phyloP scores from a whole-genome alignment of 2,329 filamentous ascomycete genomes.

The Xylaria sp. region DNA sequence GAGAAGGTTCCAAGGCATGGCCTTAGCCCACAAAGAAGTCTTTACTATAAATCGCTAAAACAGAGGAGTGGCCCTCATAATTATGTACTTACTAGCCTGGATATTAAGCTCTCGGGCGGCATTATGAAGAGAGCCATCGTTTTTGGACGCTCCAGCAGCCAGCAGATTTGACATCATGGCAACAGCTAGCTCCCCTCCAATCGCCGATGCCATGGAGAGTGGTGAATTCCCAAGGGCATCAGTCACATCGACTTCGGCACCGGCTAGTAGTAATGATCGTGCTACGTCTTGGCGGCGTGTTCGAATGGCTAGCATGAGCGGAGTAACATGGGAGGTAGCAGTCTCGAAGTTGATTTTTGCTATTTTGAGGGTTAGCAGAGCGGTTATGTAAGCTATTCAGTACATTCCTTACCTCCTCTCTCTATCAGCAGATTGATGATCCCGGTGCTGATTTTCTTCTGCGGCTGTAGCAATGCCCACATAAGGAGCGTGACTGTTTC shows the following conservation, averaged over 20 bases:
- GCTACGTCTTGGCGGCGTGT: conserved; percentile 67
- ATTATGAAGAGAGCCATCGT: conserved; percentile 75
- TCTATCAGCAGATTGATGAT: conserved; percentile 68
- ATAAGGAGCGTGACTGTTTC: conserved; percentile 68
- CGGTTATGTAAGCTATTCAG: background rate
- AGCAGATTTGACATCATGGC: conserved; percentile 66
- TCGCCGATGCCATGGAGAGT: conserved; percentile 67
- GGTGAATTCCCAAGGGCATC: conserved; percentile 69
- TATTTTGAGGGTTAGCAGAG: conserved; percentile 34
- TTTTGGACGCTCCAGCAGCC: conserved; percentile 65
- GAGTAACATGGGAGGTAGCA: conserved; percentile 63
- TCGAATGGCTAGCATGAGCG: conserved; percentile 69
- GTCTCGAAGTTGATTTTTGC: conserved; percentile 70
- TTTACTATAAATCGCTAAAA: background rate
- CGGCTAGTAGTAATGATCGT: conserved; percentile 65
- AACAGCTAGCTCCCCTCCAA: conserved; percentile 64
- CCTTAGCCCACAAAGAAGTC: background rate
- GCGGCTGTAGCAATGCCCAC: conserved; percentile 71
- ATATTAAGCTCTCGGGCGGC: conserved; percentile 70
- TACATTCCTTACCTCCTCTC: conserved; percentile 49
- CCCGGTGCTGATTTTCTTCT: conserved; percentile 69
- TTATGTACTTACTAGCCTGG: conserved; percentile 52
- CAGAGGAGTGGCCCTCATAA: background rate
- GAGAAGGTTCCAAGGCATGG: background rate
- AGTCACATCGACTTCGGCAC: conserved; percentile 68